Base-by-base conservation (phyloP, 1,284 basidiomycete species). In the Ganoderma sinense region DNA sequence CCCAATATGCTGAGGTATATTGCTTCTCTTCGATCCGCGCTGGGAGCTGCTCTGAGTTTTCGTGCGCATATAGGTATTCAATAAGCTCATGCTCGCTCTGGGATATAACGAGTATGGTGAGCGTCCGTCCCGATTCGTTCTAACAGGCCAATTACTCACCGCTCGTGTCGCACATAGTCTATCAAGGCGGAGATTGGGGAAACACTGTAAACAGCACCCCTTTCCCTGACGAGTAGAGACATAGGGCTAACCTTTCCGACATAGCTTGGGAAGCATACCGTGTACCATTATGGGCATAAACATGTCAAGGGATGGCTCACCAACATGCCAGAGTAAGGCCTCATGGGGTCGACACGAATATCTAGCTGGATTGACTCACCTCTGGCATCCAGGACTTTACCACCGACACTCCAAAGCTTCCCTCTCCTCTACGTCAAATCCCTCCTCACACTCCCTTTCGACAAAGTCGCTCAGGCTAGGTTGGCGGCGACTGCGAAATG, bases 1-100 rank as follows among this genome's bases (percentile, higher is more conserved):
- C 63, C 45, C 71, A 80, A 33, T 81, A 79, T 41, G 76, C 79
- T 0, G 79, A 82, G 72, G 76, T 75, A 39, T 14, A 29, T 59
- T 31, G 8, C 20, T 8, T 48, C 45, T 20, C n/a, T 48, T 48
- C 6, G 20, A 6, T 20, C 45, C n/a, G 20, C 41, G 41, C 41
- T 16, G 4, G 23, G 51, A 16, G 26, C 14, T 29, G 23, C 20
- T 53, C 51, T 53, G 51, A 53, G 31, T 13, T 20, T 53, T 45
- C 10, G 33, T 16, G n/a, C 20, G 45, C 39, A 40, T 58, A 23
- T 53, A 75, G 73, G 68, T 73, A 33, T 66, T 66, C 7, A 66
- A 77, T 53, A 77, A 75, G 53, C 51, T 75, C 10, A 76, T 77
- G 76, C 45, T 71, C 14, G 29, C 66, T 1, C 68, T 77, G 3